A percentile compares a stretch with the other conserved stretches of the same genome.
Conservation (phyloP, 345 rosid species). For the Brassica juncea region DNA sequence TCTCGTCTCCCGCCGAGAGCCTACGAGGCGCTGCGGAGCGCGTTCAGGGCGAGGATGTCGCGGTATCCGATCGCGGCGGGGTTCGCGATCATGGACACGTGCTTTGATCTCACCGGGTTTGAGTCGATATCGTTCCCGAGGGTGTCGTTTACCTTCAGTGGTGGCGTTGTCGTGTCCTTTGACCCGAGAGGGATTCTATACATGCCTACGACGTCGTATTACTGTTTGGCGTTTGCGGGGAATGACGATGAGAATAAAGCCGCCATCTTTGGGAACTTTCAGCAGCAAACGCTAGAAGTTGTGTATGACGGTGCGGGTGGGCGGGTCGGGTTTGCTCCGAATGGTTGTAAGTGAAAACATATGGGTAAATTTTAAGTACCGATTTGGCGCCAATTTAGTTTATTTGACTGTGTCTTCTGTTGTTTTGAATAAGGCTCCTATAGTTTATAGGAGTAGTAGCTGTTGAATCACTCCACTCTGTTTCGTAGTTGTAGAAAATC, state of each 20-base stretch:
- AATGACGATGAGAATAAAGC: constrained; percentile 53
- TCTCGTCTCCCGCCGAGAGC: constrained; percentile 71
- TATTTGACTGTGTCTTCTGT: too few species aligned
- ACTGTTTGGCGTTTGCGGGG: constrained; percentile 78
- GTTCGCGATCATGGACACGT: constrained; percentile 69
- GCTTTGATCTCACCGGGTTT: constrained; percentile 59
- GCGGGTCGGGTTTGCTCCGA: constrained; percentile 68
- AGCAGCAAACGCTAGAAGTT: constrained; percentile 70
- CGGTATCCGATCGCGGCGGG: constrained; percentile 46
- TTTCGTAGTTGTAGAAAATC: too few species aligned
- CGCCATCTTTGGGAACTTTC: constrained; percentile 68
- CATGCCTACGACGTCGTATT: constrained; percentile 42
- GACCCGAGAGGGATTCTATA: constrained; percentile 51
- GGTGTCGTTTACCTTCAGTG: constrained; percentile 52
- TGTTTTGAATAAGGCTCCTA: too few species aligned
- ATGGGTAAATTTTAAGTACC: background rate
- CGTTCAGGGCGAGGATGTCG: constrained; percentile 57
- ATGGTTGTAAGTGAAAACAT: constrained; percentile 43
- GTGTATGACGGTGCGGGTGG: constrained; percentile 64
- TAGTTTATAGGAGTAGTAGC: too few species aligned
- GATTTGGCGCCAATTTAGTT: constrained; percentile 21
- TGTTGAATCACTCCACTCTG: too few species aligned
- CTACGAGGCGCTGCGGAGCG: constrained; percentile 48
- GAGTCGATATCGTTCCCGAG: constrained; percentile 46
- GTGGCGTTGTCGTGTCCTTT: constrained; percentile 49